phyloP scores from a whole-genome alignment of 2,329 filamentous ascomycete genomes.

The Hypoxylon sp. region DNA sequence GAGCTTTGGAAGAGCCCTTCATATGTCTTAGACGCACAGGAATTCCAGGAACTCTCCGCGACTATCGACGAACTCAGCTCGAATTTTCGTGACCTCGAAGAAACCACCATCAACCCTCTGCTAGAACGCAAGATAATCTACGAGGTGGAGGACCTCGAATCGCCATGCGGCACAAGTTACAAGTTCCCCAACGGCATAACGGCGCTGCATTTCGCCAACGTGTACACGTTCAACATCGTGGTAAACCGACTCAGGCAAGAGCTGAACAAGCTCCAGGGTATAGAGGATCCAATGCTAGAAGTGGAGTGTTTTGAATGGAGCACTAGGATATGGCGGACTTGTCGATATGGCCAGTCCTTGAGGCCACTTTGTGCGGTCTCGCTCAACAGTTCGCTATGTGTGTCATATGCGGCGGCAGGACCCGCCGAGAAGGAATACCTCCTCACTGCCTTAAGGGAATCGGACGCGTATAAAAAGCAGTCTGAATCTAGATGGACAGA shows the following conservation, averaged over 20 bases:
- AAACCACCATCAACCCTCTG: slow-evolving; percentile 21
- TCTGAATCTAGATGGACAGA: slow-evolving; percentile 21
- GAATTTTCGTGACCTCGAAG: slow-evolving; percentile 16
- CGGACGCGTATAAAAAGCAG: slow-evolving; percentile 14
- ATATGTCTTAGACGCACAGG: slow-evolving; percentile 4
- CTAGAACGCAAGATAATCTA: slow-evolving; percentile 18
- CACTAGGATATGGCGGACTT: slow-evolving; percentile 24
- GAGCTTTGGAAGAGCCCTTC: slow-evolving; percentile 3
- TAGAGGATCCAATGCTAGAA: slow-evolving; percentile 24
- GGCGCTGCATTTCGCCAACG: slow-evolving; percentile 29
- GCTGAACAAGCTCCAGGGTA: slow-evolving; percentile 21
- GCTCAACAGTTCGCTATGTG: slow-evolving; percentile 22
- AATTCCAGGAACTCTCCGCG: slow-evolving; percentile 11
- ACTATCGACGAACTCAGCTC: slow-evolving; percentile 7
- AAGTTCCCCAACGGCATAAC: slow-evolving; percentile 11
- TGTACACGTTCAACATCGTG: slow-evolving; percentile 22
- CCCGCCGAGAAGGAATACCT: slow-evolving; percentile 17
- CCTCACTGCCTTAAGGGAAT: slow-evolving; percentile 9
- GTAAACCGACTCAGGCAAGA: slow-evolving; percentile 22
- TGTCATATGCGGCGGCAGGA: slow-evolving; percentile 22
- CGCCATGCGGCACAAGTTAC: slow-evolving; percentile 27
- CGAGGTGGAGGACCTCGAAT: slow-evolving; percentile 20
- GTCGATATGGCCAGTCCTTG: slow-evolving; percentile 21
- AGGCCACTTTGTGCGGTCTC: slow-evolving; percentile 25
- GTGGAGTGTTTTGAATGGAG: slow-evolving; percentile 24